These are phyloP conservation scores for Austroboletus eburneus DNA, from an alignment of 768 basidiomycete genomes.

Conservation along the genomic window DNA sequence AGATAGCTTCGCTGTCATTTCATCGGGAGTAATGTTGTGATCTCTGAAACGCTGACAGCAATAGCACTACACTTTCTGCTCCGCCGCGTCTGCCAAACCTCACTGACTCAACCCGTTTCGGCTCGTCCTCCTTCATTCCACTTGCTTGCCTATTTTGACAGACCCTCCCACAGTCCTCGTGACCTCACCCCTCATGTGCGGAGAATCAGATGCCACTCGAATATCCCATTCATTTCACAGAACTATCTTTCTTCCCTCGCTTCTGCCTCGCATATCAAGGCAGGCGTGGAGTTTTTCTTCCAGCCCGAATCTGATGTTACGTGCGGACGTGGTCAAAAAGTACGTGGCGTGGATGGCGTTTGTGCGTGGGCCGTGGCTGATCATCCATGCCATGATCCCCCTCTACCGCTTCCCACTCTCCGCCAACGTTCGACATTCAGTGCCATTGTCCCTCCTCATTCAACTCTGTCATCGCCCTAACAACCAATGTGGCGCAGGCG, in stretches of 20 bases:
- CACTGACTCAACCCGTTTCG: slow-evolving; percentile 1
- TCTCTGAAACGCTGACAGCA: slow-evolving; percentile 5
- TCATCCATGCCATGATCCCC: slow-evolving; percentile 10
- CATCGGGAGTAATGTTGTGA: background rate
- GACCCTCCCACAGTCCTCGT: slow-evolving; percentile 12
- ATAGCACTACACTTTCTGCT: slow-evolving; percentile 4
- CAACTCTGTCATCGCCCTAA: background rate
- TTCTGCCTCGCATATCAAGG: slow-evolving; percentile 25
- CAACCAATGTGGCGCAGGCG: background rate
- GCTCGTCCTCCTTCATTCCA: slow-evolving; percentile 4
- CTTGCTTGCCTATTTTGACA: slow-evolving; percentile 16
- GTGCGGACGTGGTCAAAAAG: slow-evolving; percentile 4
- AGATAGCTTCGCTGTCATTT: background rate
- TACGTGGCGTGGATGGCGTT: slow-evolving; percentile 15
- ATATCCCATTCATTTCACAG: slow-evolving; percentile 14
- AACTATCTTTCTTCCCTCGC: slow-evolving; percentile 15
- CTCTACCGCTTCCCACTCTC: background rate
- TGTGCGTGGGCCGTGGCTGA: slow-evolving; percentile 21
- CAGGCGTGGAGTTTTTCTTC: slow-evolving; percentile 15
- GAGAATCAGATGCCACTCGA: slow-evolving; percentile 23
- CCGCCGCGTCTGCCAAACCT: slow-evolving; percentile 7
- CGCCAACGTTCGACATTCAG: background rate
- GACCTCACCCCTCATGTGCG: slow-evolving; percentile 26
- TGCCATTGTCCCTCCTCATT: background rate
- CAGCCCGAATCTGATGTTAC: slow-evolving; percentile 16